Conservation (phyloP, 202 grass and related monocot genomes). For the Saccharum hybrid region DNA sequence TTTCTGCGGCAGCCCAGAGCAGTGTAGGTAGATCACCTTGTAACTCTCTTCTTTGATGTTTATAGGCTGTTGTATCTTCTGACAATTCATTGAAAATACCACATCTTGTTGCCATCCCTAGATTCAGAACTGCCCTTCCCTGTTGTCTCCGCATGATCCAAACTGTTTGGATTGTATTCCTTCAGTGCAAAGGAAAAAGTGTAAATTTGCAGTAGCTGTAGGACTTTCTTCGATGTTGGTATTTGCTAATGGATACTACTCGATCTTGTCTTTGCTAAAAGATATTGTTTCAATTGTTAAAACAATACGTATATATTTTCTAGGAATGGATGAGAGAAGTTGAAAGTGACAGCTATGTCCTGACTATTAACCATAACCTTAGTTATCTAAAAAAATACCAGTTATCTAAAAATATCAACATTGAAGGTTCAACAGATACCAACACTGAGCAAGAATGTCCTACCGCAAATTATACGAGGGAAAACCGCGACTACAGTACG, state of each 20-base stretch:
- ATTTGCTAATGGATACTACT: too few relatives aligned
- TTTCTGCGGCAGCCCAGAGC: slow-evolving; percentile 32
- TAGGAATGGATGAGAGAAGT: neutral
- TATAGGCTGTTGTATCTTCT: slow-evolving; percentile 44
- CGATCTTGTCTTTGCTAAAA: too few relatives aligned
- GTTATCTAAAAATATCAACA: too few relatives aligned
- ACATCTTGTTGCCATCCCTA: slow-evolving; percentile 20
- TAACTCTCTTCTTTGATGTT: slow-evolving; percentile 43
- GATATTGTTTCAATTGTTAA: too few relatives aligned
- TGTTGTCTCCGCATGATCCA: neutral
- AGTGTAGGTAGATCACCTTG: slow-evolving; percentile 39
- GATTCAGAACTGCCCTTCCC: neutral
- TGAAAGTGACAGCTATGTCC: neutral
- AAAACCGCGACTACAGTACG: too few relatives aligned
- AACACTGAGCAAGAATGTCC: neutral
- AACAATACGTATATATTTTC: too few relatives aligned
- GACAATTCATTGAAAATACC: slow-evolving; percentile 46
- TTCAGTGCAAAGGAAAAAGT: neutral
- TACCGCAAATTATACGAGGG: too few relatives aligned
- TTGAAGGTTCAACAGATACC: neutral
- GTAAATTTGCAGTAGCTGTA: neutral
- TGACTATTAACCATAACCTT: neutral
- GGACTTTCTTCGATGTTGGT: neutral
- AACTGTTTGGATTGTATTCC: neutral
- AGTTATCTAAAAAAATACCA: too few relatives aligned